A percentile compares a stretch with the other conserved stretches of the same genome.
phyloP scores from a whole-genome alignment of 768 basidiomycete genomes.

The Boletus speciosus region DNA sequence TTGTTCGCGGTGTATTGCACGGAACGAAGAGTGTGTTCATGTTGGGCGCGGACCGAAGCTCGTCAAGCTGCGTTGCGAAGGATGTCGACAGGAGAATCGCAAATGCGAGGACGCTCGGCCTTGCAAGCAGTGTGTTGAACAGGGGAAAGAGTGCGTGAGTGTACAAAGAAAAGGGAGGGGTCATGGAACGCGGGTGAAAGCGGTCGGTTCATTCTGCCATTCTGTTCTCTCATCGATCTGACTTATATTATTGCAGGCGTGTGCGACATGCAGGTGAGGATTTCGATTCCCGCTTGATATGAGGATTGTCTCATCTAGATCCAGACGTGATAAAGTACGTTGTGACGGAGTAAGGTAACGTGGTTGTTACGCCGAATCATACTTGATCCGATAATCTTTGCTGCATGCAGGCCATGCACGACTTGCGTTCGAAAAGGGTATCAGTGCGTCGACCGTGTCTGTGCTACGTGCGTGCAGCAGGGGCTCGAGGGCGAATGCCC shows the following conservation, averaged over 20 bases:
- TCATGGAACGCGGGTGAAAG: constrained; percentile 58
- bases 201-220: constrained; percentile 38
- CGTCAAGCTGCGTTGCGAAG: constrained; percentile 57
- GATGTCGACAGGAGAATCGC: constrained; percentile 52
- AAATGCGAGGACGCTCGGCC: constrained; percentile 60
- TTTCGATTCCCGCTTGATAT: constrained; percentile 1
- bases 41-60: constrained; percentile 54
- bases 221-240: constrained; percentile 3
- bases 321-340: constrained; percentile 58
- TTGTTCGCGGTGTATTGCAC: constrained; percentile 54
- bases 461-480: constrained; percentile 42
- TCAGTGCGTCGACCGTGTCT: constrained; percentile 50
- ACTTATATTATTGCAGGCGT: constrained; percentile 42
- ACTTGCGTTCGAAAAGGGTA: constrained; percentile 49
- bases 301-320: constrained; percentile 14
- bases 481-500: constrained; percentile 45
- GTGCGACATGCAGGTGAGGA: constrained; percentile 55
- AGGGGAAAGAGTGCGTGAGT: constrained; percentile 45
- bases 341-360: constrained; percentile 56
- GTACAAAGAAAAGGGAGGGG: constrained; percentile 52
- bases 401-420: constrained; percentile 43
- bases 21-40: constrained; percentile 54
- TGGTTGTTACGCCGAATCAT: constrained; percentile 1
- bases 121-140: constrained; percentile 49
- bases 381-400: constrained; percentile 4